Conservation (phyloP, 1,284 basidiomycete genomes). For the Trichosporon asahii region DNA sequence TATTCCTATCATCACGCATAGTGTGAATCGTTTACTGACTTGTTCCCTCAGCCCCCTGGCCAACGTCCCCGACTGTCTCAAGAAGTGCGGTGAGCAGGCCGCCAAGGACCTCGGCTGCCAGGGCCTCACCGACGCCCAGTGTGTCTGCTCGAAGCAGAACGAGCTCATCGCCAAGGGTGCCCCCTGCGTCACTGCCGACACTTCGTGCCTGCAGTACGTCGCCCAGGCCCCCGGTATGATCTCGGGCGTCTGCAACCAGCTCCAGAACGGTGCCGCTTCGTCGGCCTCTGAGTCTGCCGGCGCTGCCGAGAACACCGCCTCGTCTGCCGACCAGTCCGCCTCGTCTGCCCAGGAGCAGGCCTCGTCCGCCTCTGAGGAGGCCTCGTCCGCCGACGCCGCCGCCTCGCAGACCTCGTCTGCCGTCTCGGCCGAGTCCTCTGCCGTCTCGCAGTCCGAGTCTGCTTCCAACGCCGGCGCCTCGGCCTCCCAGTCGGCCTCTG, state of each 20-base stretch:
- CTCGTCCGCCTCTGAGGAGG: background rate
- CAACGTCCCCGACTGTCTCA: conserved; percentile 10
- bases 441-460: background rate
- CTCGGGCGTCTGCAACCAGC: conserved; percentile 1
- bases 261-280: background rate
- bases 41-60: conserved; percentile 6
- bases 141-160: conserved; percentile 10
- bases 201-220: conserved; percentile 1
- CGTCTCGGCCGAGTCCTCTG: background rate
- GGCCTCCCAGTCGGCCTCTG: background rate
- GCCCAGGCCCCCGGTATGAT: conserved; percentile 1
- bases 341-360: background rate
- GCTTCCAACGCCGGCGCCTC: background rate
- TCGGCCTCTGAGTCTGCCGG: no score
- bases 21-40: conserved; percentile 8
- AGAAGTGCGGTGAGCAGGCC: conserved; percentile 4
- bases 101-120: conserved; percentile 10
- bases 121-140: conserved; percentile 1
- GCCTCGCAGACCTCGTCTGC: background rate
- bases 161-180: background rate
- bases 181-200: conserved; percentile 5
- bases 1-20: background rate
- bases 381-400: no score
- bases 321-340: background rate
- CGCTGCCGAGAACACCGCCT: background rate